Evolutionary conservation across 164 flowering plant genomes (phyloP), one percentile per base, ranked within the genome.

Genomic region (Chimonanthus praecox): DNA sequence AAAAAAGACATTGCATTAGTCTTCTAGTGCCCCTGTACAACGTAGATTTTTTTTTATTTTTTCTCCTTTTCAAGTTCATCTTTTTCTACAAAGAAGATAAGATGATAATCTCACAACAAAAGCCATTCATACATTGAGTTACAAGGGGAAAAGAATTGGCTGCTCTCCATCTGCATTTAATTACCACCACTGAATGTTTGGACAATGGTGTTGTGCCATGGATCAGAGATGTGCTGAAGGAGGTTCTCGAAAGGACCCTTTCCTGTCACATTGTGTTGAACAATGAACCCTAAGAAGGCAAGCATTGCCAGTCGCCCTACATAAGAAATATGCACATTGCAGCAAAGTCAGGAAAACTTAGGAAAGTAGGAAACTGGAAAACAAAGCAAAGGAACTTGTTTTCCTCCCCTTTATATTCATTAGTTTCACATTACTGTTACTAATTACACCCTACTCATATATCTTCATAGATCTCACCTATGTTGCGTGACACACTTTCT

Each of bases 131-230:
- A 33, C 33, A 33, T 33, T 33, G 0, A 33, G 33, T 33, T 33
- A 33, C 33, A 33, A 33, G 33, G 33, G 33, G 33, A 33, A 33
- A 33, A 33, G 33, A 33, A 33, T 33, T 33, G 33, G 33, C 33
- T 33, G 33, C 33, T 33, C 33, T 33, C 33, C 33, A 33, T 33
- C 33, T 33, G 33, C 33, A 33, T 47, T 61, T 75, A 8, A 0
- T 13, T 62, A 47, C 88, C 84, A 47, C 88, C 84, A 9, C 77
- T 51, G 69, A 94, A 65, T 18, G 94, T 93, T 80, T 95, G 98
- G 74, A 95, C 71, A 70, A 95, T 95, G 78, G 99, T 95, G 94
- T 90, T 95, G 94, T 95, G 98, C 99, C 99, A 95, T 81, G 98
- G 98, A 85, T 95, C 99, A 3, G 99, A 83, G 2, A 95, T 68